phyloP scores from a whole-genome alignment of 2,329 filamentous ascomycete genomes.

The Ophiocordyceps camponoti-saundersi region DNA sequence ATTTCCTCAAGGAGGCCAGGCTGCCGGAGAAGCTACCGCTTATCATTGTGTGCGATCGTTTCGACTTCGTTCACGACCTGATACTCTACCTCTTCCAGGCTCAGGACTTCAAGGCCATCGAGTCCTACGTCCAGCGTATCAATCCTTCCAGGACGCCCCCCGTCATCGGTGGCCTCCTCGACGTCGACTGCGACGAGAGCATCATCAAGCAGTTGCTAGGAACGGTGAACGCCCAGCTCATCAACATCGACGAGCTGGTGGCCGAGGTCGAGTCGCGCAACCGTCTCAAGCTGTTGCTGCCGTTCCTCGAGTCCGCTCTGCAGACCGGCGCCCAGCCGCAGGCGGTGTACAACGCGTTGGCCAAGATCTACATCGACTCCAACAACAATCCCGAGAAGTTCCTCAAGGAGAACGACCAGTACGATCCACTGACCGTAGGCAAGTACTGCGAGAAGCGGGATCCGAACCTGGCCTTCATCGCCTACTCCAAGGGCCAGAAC shows the following conservation, averaged over 20 bases:
- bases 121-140: slow-evolving; percentile 93
- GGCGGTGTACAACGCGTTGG: slow-evolving; percentile 89
- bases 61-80: slow-evolving; percentile 95
- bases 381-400: slow-evolving; percentile 98
- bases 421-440: slow-evolving; percentile 79
- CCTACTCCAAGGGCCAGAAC: slow-evolving; percentile 92
- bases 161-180: slow-evolving; percentile 81
- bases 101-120: slow-evolving; percentile 97
- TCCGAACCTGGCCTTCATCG: slow-evolving; percentile 86
- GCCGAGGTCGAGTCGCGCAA: slow-evolving; percentile 91
- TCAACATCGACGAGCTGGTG: slow-evolving; percentile 90
- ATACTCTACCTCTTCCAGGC: slow-evolving; percentile 97
- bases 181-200: slow-evolving; percentile 91
- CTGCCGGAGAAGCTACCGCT: slow-evolving; percentile 84
- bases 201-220: slow-evolving; percentile 86
- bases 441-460: slow-evolving; percentile 99
- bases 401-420: slow-evolving; percentile 91
- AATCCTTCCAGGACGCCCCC: slow-evolving; percentile 84
- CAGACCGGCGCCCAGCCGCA: slow-evolving; percentile 87
- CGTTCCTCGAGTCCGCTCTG: slow-evolving; percentile 87
- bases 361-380: slow-evolving; percentile 98
- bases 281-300: slow-evolving; percentile 82
- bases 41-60: slow-evolving; percentile 98
- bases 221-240: slow-evolving; percentile 68
- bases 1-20: slow-evolving; percentile 94